Evolutionary conservation across 345 rosid species (phyloP).

Genomic region (Microthlaspi erraticum): DNA sequence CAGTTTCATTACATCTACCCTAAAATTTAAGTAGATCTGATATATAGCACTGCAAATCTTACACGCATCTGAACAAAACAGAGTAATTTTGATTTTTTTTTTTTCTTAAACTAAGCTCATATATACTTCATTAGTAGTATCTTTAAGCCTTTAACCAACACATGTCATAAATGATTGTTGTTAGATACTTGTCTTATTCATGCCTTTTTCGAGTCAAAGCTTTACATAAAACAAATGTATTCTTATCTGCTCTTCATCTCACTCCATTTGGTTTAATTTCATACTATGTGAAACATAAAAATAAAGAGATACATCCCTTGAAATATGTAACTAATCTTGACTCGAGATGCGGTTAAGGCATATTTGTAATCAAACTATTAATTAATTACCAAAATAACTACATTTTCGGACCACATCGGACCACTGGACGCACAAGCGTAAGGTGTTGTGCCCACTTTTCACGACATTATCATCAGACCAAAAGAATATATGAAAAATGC

Average conservation of each 20-base stretch:
- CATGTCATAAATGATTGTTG: conserved; percentile 24
- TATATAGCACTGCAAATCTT: not conserved
- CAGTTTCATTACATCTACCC: not conserved
- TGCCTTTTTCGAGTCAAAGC: conserved; percentile 27
- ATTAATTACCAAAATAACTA: conserved; percentile 2
- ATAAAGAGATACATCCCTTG: conserved; percentile 13
- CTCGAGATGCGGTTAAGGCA: conserved; percentile 31
- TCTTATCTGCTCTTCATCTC: conserved; percentile 4
- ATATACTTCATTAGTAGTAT: not conserved
- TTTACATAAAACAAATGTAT: conserved; percentile 19
- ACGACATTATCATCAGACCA: conserved; percentile 38
- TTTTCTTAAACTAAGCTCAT: too few species aligned
- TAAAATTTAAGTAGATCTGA: not conserved
- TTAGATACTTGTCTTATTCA: conserved; percentile 38
- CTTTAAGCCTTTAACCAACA: conserved; percentile 4
- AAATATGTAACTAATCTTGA: not conserved
- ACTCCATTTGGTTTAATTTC: conserved; percentile 13
- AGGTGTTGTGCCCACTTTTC: conserved; percentile 33
- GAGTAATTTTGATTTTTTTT: too few species aligned
- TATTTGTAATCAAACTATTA: conserved; percentile 28
- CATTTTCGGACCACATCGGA: conserved; percentile 37
- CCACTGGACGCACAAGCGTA: conserved; percentile 35
- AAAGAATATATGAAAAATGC: conserved; percentile 36
- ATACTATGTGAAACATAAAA: conserved; percentile 8
- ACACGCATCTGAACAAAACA: not conserved